Percentiles rank a stretch among this genome's conserved stretches.
phyloP scores from a whole-genome alignment of 306 rosid genomes.

The Prunus kanzakura region DNA sequence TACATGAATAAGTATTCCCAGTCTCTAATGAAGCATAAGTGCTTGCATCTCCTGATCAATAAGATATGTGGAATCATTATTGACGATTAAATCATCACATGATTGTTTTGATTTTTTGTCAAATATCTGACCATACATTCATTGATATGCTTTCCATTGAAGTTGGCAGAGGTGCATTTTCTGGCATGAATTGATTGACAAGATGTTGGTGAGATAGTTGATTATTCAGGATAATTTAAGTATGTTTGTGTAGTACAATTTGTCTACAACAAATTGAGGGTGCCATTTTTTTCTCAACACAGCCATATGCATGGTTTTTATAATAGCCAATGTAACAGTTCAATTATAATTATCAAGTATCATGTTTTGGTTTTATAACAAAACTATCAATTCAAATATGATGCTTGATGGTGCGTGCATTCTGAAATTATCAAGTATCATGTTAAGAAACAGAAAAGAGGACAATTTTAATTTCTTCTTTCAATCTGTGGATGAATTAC shows the following conservation, averaged over 20 bases:
- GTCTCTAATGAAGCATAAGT: neutral
- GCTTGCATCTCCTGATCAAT: neutral
- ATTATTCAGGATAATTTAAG: neutral
- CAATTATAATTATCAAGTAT: neutral
- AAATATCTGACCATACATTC: neutral
- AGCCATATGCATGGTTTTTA: neutral
- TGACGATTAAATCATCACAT: neutral
- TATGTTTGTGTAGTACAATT: neutral
- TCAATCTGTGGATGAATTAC: neutral
- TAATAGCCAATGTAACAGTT: neutral
- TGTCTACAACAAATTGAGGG: neutral
- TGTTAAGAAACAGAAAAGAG: neutral
- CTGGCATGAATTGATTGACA: slow-evolving; percentile 5
- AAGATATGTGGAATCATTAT: neutral
- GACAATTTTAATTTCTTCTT: neutral
- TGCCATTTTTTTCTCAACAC: neutral
- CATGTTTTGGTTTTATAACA: neutral
- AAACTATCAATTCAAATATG: no score
- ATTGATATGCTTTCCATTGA: neutral
- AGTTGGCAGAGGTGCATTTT: neutral
- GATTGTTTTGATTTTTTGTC: neutral
- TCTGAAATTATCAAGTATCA: neutral
- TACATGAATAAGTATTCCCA: neutral
- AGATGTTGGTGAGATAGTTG: neutral
- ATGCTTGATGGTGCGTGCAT: no score